Evolutionary conservation across 805 yeast species (phyloP), one percentile per base, ranked within the genome.

Genomic region (Pichia gijzeniarum): DNA sequence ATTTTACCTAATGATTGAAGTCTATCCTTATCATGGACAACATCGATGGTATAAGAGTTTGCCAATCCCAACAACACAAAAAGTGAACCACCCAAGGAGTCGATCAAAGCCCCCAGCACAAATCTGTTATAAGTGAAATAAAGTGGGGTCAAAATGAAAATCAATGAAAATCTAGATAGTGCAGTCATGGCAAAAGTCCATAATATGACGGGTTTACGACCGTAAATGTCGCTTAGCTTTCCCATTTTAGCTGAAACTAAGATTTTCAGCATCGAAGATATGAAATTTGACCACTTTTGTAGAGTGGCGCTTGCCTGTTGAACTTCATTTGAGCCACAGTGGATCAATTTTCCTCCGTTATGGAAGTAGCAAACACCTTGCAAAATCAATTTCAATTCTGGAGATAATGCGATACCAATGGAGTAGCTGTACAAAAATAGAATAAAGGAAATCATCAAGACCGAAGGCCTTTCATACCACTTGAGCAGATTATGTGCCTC

Each of bases 31-130:
- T 85, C 74, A 18, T 79, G 82, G 6, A 80, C 80, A 34, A 86
- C 78, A 64, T 88, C 96, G 4, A 87, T 70, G 16, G 85, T 71
- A 57, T 86, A 88, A 48, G 90, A 77, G 57, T 81, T 81, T 12
- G 78, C 66, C 27, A 83, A 64, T 9, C 82, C 76, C 41, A 83
- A 55, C 30, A 81, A 54, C 5, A 80, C 71, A 48, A 77, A 62
- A 8, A 73, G 41, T 0, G 88, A 83, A 20, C 96, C 96, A n/a
- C 81, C 75, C 3, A 73, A 43, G 21, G 79, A 70, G 27, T 70
- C 72, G 1, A 82, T 31, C 1, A 73, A 47, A 13, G 71, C 71
- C 3, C 76, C 64, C 0, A 71, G 30, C 1, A 83, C 60, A 49
- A 79, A 68, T 25, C 58, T 48, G 12, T 50, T 48, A 28, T 71